Conservation (phyloP, 345 rosid genomes). For the Eucalyptus polyanthemos region DNA sequence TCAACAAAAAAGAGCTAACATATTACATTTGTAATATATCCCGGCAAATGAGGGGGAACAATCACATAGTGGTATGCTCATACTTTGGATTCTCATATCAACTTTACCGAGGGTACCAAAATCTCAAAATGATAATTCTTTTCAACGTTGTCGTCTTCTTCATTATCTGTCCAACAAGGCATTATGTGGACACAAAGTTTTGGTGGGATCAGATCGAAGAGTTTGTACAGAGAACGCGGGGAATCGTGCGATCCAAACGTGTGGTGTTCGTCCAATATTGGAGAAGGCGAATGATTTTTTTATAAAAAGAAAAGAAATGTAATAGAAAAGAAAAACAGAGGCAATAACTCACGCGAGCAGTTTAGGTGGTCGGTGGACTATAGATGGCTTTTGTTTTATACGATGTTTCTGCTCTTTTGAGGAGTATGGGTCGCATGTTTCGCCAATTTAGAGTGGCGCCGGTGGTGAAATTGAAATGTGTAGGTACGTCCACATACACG, state of each 20-base stretch:
- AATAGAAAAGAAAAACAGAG: not conserved
- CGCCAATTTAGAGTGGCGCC: not conserved
- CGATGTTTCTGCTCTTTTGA: not conserved
- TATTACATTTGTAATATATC: not conserved
- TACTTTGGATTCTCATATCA: not conserved
- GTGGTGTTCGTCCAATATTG: not conserved
- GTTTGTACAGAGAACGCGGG: not conserved
- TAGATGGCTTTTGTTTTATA: not conserved
- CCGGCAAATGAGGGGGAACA: not conserved
- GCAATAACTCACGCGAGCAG: not conserved
- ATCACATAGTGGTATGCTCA: not conserved
- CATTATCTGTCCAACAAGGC: not conserved
- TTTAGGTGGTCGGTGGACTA: not conserved
- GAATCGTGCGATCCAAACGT: not conserved
- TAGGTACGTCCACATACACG: not conserved
- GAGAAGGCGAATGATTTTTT: not conserved
- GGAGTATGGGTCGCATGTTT: not conserved
- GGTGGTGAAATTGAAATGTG: not conserved
- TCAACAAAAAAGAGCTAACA: not conserved
- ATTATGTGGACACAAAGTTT: not conserved
- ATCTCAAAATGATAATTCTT: not conserved
- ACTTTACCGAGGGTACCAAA: not conserved
- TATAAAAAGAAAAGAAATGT: not conserved
- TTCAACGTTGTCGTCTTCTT: not conserved
- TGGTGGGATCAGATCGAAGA: not conserved